Evolutionary conservation across 805 yeast genomes (phyloP), one percentile per base, ranked within the genome.

Genomic region (Clavispora fructus): DNA sequence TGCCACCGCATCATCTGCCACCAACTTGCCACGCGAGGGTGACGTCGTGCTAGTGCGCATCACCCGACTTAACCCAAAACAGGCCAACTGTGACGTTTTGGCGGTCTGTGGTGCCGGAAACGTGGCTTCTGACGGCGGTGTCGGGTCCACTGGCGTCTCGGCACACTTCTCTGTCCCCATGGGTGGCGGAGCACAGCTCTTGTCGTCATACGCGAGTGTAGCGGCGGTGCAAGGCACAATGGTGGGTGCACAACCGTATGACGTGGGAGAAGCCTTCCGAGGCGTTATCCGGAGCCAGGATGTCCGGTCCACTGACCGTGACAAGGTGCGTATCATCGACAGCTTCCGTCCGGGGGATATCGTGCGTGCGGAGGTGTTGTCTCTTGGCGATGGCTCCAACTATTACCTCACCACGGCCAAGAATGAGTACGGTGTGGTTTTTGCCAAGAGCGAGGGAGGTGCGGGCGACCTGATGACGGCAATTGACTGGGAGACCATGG

Each of bases 401-500:
- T 94, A 91, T 61, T 94, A 91, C 63, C 70, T 94, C 51, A 78
- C 89, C 7, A 94, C 99, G 0, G 95, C 97, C 2, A 74, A 84
- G 51, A 89, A 92, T 63, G 96, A 92, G 58, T 69, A 92, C 35
- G 99, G 99, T 3, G 99, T 94, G 4, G 83, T 94, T 1, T 87
- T 91, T 63, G 97, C 98, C 6, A 80, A 77, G 50, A 77, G 84
- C 38, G 79, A 76, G 51, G 84, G 83, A 14, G 81, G 82, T 4
- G 71, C 76, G 10, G 96, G 96, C 2, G 82, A 79, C 32, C 66
- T 82, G 45, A 80, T 94, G 88, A 85, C 83, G 56, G 95, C 99
- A 2, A 67, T 89, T 38, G 98, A 94, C 65, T 94, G 98, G 97
- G 91, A 89, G 66, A 86, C 89, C 11, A 94, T 95, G 98, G 75